Conservation (phyloP, 2,329 filamentous ascomycete genomes). For the Ilyonectria destructans region DNA sequence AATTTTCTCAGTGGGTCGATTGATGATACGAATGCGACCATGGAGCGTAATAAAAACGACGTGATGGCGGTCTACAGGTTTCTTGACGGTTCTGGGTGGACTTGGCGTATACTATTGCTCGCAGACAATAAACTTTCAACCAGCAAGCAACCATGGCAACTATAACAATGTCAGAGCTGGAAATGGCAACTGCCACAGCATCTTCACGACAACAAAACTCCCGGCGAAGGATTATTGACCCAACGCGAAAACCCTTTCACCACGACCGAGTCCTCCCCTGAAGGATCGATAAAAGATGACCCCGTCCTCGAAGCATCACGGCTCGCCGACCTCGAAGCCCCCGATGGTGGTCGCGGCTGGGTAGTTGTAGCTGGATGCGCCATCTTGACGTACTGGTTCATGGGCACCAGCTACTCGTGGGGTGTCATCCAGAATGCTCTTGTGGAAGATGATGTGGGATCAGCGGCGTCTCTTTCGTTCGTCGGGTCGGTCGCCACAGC, state of each 20-base stretch:
- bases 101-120: background rate
- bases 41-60: background rate
- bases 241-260: background rate
- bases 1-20: constrained; percentile 8
- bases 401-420: constrained; percentile 69
- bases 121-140: background rate
- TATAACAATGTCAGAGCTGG: background rate
- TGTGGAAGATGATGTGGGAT: constrained; percentile 61
- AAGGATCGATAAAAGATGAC: constrained; percentile 4
- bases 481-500: constrained; percentile 64
- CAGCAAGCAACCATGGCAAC: background rate
- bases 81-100: background rate
- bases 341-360: constrained; percentile 70
- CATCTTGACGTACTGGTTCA: constrained; percentile 67
- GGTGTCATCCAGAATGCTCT: constrained; percentile 71
- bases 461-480: constrained; percentile 68
- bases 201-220: background rate
- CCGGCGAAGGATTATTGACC: background rate
- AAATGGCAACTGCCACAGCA: background rate
- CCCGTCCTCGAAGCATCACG: constrained; percentile 57
- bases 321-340: constrained; percentile 58
- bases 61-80: background rate
- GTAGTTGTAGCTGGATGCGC: constrained; percentile 64
- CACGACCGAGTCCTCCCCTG: constrained; percentile 3
- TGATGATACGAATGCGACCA: background rate